These are phyloP conservation scores for Hsuehochloa calcarea DNA, from an alignment of 176 grass and related monocot species.

Conservation along the genomic window DNA sequence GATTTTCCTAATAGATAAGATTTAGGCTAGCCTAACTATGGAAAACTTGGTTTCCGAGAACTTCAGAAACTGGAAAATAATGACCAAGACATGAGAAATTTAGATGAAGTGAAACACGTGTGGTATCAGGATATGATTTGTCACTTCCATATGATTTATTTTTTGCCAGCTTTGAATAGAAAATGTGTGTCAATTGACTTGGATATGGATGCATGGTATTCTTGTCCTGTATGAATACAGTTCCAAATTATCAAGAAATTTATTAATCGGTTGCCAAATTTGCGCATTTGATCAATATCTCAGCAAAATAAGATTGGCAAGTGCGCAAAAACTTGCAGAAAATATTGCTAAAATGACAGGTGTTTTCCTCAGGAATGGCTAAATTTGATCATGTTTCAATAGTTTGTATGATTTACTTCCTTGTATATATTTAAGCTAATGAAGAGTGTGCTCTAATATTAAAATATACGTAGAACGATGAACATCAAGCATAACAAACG, in stretches of 20 bases:
- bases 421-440: not conserved
- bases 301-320: not conserved
- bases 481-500: not conserved
- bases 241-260: not conserved
- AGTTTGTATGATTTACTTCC: not conserved
- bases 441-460: no score
- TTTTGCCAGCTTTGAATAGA: not conserved
- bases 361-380: no score
- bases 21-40: not conserved
- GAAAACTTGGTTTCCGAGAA: not conserved
- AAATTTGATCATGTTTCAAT: not conserved
- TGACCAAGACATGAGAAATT: not conserved
- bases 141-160: not conserved
- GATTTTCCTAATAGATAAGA: not conserved
- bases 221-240: not conserved
- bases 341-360: no score
- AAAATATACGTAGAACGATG: not conserved
- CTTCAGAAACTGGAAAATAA: not conserved
- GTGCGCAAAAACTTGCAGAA: no score
- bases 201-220: not conserved
- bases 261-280: not conserved
- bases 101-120: not conserved
- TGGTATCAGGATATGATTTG: not conserved
- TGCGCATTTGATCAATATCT: not conserved
- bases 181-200: not conserved